Evolutionary conservation across 495 filamentous ascomycete genomes (phyloP), one percentile per base, ranked within the genome.

Genomic region (Aspergillus coremiiformis): DNA sequence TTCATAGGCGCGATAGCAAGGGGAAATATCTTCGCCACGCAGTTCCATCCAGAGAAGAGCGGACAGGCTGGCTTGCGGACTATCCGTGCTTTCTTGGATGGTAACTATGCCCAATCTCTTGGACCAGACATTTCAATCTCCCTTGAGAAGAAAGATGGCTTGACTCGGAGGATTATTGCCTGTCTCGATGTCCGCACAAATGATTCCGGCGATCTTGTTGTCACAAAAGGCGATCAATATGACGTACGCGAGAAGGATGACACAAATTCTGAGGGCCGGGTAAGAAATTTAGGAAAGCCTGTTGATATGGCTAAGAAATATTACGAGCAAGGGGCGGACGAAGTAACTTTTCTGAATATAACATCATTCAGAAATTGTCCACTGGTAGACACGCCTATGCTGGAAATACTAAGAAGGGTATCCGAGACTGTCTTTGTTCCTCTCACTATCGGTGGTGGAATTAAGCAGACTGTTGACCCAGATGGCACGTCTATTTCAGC

Each of bases 171-270:
- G 44, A 81, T 98, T 8, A 97, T 98, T 62, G 93, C 94, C 3
- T 98, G 93, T 62, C 80, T 98, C 14, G 93, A 98, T 65, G 93
- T 98, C 24, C 86, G 93, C 8, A 81, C 93, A n/a, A 97, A 98
- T 65, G 94, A 98, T 65, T 74, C 86, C 43, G 94, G 94, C 5
- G 94, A 97, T 66, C 71, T 98, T 15, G 94, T 98, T 0, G 93
- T 98, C 14, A 98, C 93, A 5, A 98, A 98, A 70, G 93, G 93
- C 8, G 93, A 98, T 65, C 93, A 97, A 62, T 98, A 98, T 69
- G 93, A 98, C 61, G 93, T 98, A n/a, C 85, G 93, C n/a, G 93
- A 96, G 62, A 95, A 95, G 69, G 74, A 66, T 48, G 72, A 67
- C 10, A 62, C 69, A 17, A 62, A 75, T 8, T 69, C 72, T n/a